Evolutionary conservation across 2,329 filamentous ascomycete genomes (phyloP).

Genomic region (Fusarium sp.): DNA sequence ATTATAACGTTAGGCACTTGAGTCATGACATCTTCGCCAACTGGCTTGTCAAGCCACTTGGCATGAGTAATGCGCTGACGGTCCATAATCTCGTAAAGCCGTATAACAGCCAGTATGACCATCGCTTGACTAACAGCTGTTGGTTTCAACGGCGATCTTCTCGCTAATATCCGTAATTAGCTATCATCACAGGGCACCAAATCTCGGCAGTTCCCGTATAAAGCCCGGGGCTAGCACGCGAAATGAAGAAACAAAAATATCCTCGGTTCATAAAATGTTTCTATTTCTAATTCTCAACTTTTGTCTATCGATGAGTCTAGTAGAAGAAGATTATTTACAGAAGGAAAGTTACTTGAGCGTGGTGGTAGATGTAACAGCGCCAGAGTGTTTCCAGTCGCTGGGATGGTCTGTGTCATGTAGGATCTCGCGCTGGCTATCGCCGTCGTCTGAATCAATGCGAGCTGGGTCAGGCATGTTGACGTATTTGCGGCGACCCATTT

Average conservation of each 20-base stretch:
- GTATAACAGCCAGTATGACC: neutral
- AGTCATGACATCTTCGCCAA: neutral
- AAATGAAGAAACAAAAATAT: neutral
- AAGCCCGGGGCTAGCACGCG: neutral
- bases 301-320: neutral
- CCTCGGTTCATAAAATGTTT: neutral
- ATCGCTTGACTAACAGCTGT: neutral
- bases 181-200: neutral
- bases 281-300: neutral
- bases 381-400: neutral
- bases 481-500: conserved; percentile 3
- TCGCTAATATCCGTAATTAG: neutral
- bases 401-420: neutral
- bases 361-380: neutral
- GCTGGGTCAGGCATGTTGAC: conserved; percentile 2
- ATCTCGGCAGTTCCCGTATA: neutral
- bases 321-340: neutral
- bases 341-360: neutral
- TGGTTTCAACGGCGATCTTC: neutral
- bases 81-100: neutral
- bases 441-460: neutral
- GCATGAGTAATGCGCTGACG: neutral
- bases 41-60: neutral
- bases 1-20: neutral
- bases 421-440: conserved; percentile 5